Evolutionary conservation across 2,329 filamentous ascomycete species (phyloP), one percentile per base, ranked within the genome.

Genomic region (Venturia nashicola): DNA sequence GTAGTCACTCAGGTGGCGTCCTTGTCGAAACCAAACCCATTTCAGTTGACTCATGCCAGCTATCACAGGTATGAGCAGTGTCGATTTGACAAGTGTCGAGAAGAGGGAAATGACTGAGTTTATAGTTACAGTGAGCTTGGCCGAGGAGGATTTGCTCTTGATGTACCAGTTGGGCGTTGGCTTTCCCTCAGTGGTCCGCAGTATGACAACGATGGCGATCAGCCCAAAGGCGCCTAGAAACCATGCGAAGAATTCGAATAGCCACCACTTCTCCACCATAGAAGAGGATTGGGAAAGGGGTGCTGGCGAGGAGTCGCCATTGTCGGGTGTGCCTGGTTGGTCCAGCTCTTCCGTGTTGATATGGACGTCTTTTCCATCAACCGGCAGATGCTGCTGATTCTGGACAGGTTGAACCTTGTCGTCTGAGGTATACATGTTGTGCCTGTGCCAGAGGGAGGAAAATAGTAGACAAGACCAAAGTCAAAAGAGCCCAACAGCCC

Each of bases 11-110:
- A 75, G 65, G 32, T 59, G 64, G 16, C 64, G 68, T 16, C 61
- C 18, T 12, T 63, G 59, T 9, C 65, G 46, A 61, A 71, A 72
- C 62, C 72, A 68, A 9, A 66, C 18, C 75, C 75, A 77, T 66
- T 76, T 76, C 42, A 75, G 66, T 65, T 77, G 75, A 48, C 70
- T 69, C 40, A 76, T 66, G 46, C 71, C 71, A 34, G 71, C 69
- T 1, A 72, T 69, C 14, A 73, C 64, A 9, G 70, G 68, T 5
- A 73, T 67, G 57, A 76, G 65, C 59, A 76, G 65, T 2, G 71
- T 64, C 2, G 71, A 65, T 61, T 74, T 75, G 5, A 64, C 67
- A 12, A 72, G 51, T 4, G 71, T 75, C 4, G 72, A 70, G 36
- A 76, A 67, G 61, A 74, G 63, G 5, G 75, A 68, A 14, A 77